Evolutionary conservation across 805 yeast species (phyloP).

Genomic region (Schwanniomyces occidentalis): DNA sequence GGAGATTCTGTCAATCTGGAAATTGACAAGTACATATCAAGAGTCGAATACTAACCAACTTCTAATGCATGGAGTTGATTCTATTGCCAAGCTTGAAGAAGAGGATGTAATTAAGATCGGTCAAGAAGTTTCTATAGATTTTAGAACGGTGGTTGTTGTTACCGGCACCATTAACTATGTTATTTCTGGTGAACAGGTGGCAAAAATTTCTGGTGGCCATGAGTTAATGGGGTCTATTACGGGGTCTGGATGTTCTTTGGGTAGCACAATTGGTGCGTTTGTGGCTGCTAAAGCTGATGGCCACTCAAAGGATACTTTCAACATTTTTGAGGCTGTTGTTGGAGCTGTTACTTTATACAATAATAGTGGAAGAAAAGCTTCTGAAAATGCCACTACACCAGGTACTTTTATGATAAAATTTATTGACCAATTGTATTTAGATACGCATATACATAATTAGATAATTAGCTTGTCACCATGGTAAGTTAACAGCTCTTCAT

Average conservation of each 20-base stretch:
- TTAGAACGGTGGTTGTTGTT: slow-evolving; percentile 63
- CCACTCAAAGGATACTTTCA: slow-evolving; percentile 6
- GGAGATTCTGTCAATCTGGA: slow-evolving; percentile 68
- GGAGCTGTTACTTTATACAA: slow-evolving; percentile 62
- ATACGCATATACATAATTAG: slow-evolving; percentile 7
- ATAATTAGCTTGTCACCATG: slow-evolving; percentile 4
- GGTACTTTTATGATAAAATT: slow-evolving; percentile 53
- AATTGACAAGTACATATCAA: slow-evolving; percentile 23
- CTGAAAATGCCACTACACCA: slow-evolving; percentile 42
- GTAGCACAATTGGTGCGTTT: slow-evolving; percentile 65
- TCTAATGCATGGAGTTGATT: slow-evolving; percentile 76
- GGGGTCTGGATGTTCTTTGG: slow-evolving; percentile 83
- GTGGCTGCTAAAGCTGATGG: slow-evolving; percentile 46
- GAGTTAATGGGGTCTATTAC: slow-evolving; percentile 66
- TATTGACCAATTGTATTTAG: slow-evolving; percentile 39
- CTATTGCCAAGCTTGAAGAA: slow-evolving; percentile 24
- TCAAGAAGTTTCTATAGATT: slow-evolving; percentile 47
- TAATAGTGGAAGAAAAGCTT: slow-evolving; percentile 60
- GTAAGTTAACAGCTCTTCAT: not conserved
- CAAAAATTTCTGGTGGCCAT: slow-evolving; percentile 55
- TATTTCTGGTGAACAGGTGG: slow-evolving; percentile 21
- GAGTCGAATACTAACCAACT: slow-evolving; percentile 18
- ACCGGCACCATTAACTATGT: slow-evolving; percentile 54
- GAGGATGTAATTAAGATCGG: slow-evolving; percentile 42
- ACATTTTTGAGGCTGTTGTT: slow-evolving; percentile 47